Evolutionary conservation across 148 eudicot species (phyloP).

Genomic region (Rhododendron mucronatum): DNA sequence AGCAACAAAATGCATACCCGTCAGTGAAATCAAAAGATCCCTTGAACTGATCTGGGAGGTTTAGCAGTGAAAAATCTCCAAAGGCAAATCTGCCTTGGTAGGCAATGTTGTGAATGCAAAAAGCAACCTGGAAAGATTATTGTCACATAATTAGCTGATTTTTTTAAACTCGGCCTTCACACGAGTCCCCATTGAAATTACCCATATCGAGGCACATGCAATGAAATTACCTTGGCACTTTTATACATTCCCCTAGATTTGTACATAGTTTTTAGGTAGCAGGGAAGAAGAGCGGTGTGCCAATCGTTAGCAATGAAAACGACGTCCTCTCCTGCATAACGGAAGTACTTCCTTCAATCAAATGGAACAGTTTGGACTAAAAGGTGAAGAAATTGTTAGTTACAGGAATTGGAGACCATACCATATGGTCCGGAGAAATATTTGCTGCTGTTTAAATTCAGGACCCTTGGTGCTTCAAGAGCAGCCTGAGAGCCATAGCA

Average conservation of each 20-base stretch:
- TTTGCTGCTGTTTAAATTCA: conserved; percentile 59
- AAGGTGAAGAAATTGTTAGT: background rate
- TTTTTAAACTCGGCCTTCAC: background rate
- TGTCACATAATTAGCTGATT: background rate
- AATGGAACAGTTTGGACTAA: background rate
- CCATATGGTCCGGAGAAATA: conserved; percentile 92
- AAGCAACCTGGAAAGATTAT: conserved; percentile 51
- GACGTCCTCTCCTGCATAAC: conserved; percentile 74
- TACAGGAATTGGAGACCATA: conserved; percentile 12
- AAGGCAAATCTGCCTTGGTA: conserved; percentile 89
- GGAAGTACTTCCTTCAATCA: background rate
- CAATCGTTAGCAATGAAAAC: conserved; percentile 90
- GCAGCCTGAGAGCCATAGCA: conserved; percentile 59
- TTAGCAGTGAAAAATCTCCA: conserved; percentile 63
- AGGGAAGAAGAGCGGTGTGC: conserved; percentile 89
- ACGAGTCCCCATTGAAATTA: background rate
- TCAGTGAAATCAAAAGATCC: conserved; percentile 84
- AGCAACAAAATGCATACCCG: conserved; percentile 42
- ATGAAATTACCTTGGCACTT: conserved; percentile 57
- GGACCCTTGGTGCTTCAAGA: conserved; percentile 79
- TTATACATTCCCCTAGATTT: conserved; percentile 58
- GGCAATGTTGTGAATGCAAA: conserved; percentile 96
- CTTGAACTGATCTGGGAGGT: conserved; percentile 59
- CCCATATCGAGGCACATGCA: background rate
- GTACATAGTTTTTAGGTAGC: conserved; percentile 79